phyloP scores from a whole-genome alignment of 208 protist species.

The Wallacemonas sp. region DNA sequence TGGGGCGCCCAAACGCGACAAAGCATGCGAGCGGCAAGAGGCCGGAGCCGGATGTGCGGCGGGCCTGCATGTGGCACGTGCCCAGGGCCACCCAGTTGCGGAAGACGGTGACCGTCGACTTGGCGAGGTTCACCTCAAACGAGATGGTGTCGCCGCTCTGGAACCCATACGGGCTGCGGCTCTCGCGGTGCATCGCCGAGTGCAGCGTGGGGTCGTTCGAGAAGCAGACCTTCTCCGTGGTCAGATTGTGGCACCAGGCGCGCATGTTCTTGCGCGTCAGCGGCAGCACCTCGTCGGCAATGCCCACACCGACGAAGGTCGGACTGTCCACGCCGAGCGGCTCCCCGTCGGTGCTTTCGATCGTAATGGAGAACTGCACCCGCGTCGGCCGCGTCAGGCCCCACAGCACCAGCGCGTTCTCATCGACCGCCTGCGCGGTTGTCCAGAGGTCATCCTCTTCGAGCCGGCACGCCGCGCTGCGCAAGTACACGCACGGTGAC shows the following conservation, averaged over 20 bases:
- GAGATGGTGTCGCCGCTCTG: slow-evolving; percentile 68
- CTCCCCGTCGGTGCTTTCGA: slow-evolving; percentile 69
- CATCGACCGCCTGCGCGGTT: slow-evolving; percentile 61
- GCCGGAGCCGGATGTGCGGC: neutral
- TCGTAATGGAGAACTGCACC: slow-evolving; percentile 60
- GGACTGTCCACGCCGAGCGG: slow-evolving; percentile 56
- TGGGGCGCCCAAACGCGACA: slow-evolving; percentile 74
- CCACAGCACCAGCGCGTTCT: slow-evolving; percentile 81
- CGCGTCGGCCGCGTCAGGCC: slow-evolving; percentile 56
- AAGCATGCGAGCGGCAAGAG: slow-evolving; percentile 55
- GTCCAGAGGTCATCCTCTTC: slow-evolving; percentile 75
- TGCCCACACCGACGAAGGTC: slow-evolving; percentile 76
- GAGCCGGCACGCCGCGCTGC: slow-evolving; percentile 76
- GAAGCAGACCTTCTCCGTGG: slow-evolving; percentile 28
- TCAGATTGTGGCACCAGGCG: slow-evolving; percentile 43
- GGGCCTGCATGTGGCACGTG: slow-evolving; percentile 37
- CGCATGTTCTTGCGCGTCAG: slow-evolving; percentile 70
- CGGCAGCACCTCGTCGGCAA: slow-evolving; percentile 59
- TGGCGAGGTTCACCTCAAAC: slow-evolving; percentile 59
- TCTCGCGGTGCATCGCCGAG: slow-evolving; percentile 50
- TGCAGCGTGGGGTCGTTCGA: slow-evolving; percentile 81
- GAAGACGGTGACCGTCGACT: slow-evolving; percentile 46
- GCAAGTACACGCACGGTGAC: slow-evolving; percentile 69
- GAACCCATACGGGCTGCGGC: slow-evolving; percentile 73
- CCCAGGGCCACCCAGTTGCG: slow-evolving; percentile 84